These are phyloP conservation scores for Candida endomychidarum DNA, from an alignment of 805 yeast species.

Conservation along the genomic window DNA sequence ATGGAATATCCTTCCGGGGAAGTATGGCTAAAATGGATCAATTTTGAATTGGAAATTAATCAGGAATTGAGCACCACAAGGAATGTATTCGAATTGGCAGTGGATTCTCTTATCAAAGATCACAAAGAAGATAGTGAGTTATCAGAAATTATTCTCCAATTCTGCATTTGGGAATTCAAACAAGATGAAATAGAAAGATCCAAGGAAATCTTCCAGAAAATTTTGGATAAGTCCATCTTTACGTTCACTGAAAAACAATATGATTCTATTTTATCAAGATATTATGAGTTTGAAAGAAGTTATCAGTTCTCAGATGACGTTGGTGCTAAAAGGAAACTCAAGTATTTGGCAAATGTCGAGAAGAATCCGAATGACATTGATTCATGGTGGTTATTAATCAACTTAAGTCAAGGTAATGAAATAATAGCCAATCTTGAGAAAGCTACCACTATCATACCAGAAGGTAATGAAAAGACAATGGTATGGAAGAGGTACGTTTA, in stretches of 20 bases:
- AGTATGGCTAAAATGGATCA: constrained; percentile 76
- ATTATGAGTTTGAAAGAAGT: constrained; percentile 62
- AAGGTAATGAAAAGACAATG: constrained; percentile 26
- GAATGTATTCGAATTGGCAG: constrained; percentile 64
- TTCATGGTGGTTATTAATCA: constrained; percentile 78
- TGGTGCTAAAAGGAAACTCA: constrained; percentile 55
- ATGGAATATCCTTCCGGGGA: constrained; percentile 28
- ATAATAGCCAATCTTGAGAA: constrained; percentile 34
- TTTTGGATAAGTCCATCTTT: constrained; percentile 34
- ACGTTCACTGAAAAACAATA: constrained; percentile 29
- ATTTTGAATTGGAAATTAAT: constrained; percentile 51
- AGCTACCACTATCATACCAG: constrained; percentile 44
- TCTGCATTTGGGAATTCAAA: constrained; percentile 72
- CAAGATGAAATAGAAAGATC: constrained; percentile 64
- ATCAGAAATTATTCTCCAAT: constrained; percentile 44
- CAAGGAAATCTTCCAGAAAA: constrained; percentile 53
- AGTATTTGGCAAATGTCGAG: constrained; percentile 51
- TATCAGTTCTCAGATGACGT: constrained; percentile 57
- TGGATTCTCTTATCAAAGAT: constrained; percentile 48
- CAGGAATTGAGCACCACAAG: constrained; percentile 49
- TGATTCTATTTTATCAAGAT: constrained; percentile 36
- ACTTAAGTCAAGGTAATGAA: constrained; percentile 45
- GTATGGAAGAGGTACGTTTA: constrained; percentile 70
- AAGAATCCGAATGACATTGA: constrained; percentile 61
- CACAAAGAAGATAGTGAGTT: constrained; percentile 20